These are phyloP conservation scores for Lichtheimia ramosa DNA, from an alignment of 371 early-diverging fungal genomes.

Conservation along the genomic window DNA sequence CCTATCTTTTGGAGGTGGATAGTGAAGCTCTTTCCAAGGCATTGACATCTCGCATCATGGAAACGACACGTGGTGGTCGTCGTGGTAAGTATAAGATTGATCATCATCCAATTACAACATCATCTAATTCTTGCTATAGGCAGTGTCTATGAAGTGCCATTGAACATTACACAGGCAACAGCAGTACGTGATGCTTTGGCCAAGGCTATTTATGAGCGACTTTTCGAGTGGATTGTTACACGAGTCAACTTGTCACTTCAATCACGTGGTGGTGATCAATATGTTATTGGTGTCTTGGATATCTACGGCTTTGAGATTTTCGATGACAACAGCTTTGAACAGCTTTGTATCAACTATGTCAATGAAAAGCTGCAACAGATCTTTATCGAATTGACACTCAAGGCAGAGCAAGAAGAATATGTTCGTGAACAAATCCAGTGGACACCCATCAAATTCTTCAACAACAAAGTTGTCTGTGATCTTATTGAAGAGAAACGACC, in stretches of 20 bases:
- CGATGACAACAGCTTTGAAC: conserved; percentile 98
- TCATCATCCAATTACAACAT: no score
- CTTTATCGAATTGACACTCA: conserved; percentile 98
- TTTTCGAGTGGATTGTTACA: conserved; percentile 91
- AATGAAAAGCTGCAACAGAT: conserved; percentile 99
- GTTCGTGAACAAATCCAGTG: conserved; percentile 97
- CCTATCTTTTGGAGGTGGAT: conserved; percentile 76
- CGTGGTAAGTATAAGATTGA: conserved; percentile 43
- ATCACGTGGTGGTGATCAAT: conserved; percentile 61
- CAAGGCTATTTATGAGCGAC: conserved; percentile 78
- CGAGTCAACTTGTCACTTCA: conserved; percentile 80
- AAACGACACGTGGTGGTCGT: conserved; percentile 81
- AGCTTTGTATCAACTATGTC: conserved; percentile 99
- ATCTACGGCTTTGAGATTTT: conserved; percentile 97
- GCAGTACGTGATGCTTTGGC: conserved; percentile 87
- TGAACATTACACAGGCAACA: conserved; percentile 79
- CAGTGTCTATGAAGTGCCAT: conserved; percentile 79
- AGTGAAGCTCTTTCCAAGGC: conserved; percentile 63
- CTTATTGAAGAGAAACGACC: conserved; percentile 95
- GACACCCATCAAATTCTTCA: conserved; percentile 99
- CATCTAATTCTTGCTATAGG: conserved; percentile 10
- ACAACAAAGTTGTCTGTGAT: conserved; percentile 98
- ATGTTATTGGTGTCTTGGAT: conserved; percentile 94
- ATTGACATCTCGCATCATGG: conserved; percentile 71
- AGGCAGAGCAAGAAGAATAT: conserved; percentile 98